A percentile compares a stretch with the other conserved stretches of the same genome.
These are phyloP conservation scores for Ogataea philodendri DNA, from an alignment of 805 yeast genomes.

Conservation along the genomic window DNA sequence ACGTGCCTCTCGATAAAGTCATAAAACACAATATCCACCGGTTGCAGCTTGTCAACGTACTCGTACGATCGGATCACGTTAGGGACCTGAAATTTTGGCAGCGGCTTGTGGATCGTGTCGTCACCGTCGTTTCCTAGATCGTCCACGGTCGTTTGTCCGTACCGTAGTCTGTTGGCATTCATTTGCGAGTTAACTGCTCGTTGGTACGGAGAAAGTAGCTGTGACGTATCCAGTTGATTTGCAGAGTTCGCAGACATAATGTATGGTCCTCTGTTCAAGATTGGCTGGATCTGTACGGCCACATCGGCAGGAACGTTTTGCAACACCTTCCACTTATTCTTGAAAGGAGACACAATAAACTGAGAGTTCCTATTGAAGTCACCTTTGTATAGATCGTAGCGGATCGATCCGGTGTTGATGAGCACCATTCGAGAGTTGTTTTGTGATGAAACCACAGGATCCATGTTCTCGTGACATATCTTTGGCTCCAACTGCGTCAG, in stretches of 20 bases:
- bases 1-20: conserved; percentile 57
- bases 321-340: conserved; percentile 72
- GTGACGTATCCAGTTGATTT: conserved; percentile 7
- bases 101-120: conserved; percentile 67
- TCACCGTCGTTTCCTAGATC: conserved; percentile 88
- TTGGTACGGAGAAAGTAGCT: conserved; percentile 27
- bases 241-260: conserved; percentile 9
- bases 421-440: conserved; percentile 50
- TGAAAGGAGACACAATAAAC: conserved; percentile 82
- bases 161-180: conserved; percentile 30
- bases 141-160: conserved; percentile 81
- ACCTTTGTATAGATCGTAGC: conserved; percentile 85
- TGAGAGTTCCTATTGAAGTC: conserved; percentile 77
- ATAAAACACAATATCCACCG: conserved; percentile 73
- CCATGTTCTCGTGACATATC: conserved; percentile 20
- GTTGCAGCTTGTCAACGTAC: conserved; percentile 21
- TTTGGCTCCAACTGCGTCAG: conserved; percentile 36
- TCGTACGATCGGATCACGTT: conserved; percentile 67
- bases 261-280: conserved; percentile 56
- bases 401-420: conserved; percentile 82
- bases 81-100: conserved; percentile 62
- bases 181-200: conserved; percentile 18
- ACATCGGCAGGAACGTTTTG: conserved; percentile 53
- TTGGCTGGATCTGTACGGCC: conserved; percentile 53
- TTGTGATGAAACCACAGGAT: conserved; percentile 25